Base-by-base conservation (phyloP, 805 yeast species). In the Candida chauliodis region DNA sequence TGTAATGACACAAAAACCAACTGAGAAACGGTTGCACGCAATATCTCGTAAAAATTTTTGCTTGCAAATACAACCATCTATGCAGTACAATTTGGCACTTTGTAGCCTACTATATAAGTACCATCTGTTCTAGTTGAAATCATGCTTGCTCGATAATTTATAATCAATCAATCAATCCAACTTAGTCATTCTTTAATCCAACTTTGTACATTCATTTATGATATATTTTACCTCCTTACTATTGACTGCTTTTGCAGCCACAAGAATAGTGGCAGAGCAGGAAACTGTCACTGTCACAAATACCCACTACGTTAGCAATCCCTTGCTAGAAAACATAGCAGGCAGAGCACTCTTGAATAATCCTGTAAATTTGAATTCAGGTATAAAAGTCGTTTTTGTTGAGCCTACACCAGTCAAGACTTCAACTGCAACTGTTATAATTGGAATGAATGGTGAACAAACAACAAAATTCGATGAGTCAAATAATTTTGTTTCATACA, bases 311-410 rank as follows among this genome's bases (percentile, higher is more conserved):
- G 44, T 56, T 26, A 49, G 56, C 8, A 55, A 58, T 10, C 46
- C 34, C 7, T 55, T 58, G 45, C 51, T 56, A 40, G 30, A 42
- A 34, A 32, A 45, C 18, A 43, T 42, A 15, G 45, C 55, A 24
- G 40, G 44, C 17, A 41, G 50, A 3, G 46, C 50, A n/a, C 41
- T 58, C 14, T 43, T 49, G 9, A 43, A 42, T n/a, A 48, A 52
- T 28, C 55, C 53, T 8, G 27, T 37, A 7, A 41, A 46, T 14
- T 24, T 44, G 19, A 37, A 51, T 9, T 40, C 49, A 3, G 69
- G 69, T 20, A 59, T 63, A 23, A 51, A 53, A 11, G 40, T 63
- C n/a, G 60, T 53, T 2, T 52, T 63, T 32, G 64, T 59, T 11
- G 55, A 60, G 36, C 60, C 38, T 11, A 37, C 40, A 9, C 17